Base-by-base conservation (phyloP, 345 rosid genomes). In the Brassica incana region DNA sequence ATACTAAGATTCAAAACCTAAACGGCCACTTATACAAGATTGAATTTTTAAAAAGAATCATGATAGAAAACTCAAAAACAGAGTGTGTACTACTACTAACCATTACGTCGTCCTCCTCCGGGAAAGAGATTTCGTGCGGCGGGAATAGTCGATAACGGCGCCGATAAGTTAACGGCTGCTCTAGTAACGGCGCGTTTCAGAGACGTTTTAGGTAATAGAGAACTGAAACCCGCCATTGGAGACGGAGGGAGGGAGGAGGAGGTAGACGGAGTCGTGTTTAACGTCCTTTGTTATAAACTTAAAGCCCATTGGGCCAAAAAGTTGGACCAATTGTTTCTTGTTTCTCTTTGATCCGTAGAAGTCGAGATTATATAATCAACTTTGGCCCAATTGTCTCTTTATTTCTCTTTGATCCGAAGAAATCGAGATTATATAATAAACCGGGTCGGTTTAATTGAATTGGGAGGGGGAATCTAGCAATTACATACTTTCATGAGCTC, bases 221-320 rank as follows among this genome's bases (percentile, higher is more conserved):
- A 82, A 54, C 77, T 78, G 63, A 78, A 82, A 74, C 75, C 62
- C 75, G 80, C 82, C 85, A 82, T 82, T 38, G 67, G 29, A 45
- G 78, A 54, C 70, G 40, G 63, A 15, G 25, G 52, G 36, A n/a
- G 20, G 23, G 10, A 38, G 33, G n/a, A 29, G 10, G 35, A 52
- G 7, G 75, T 62, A 63, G 79, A 67, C 12, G 78, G 74, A 68
- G 78, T 2, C 54, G 18, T 54, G 15, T 1, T 50, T 50, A 14
- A 50, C 16, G 16, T 3, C 20, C 8, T 15, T 15, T n/a, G 5
- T 15, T 8, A 50, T 50, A 20, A 65, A 3, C 0, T 20, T 9
- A 18, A 50, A 50, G n/a, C 64, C 64, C 64, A 23, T 9, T 59
- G 25, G 65, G 65, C 23, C 23, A 20, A 20, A 20, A 20, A 20